Conservation (phyloP, 768 basidiomycete genomes). For the Boletellus emodensis region DNA sequence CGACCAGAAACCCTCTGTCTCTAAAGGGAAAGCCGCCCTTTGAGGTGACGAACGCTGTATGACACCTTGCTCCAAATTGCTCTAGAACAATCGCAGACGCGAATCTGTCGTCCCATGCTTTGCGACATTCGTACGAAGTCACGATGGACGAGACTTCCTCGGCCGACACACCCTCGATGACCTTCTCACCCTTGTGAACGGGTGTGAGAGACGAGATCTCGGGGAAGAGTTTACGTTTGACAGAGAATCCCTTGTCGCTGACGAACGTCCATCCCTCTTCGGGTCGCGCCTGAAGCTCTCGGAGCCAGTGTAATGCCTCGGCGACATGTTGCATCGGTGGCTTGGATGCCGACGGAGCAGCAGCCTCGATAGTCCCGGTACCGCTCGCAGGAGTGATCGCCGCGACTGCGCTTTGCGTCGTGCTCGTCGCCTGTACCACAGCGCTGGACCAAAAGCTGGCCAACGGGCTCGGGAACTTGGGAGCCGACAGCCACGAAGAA, state of each 20-base stretch:
- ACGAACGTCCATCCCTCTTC: constrained; percentile 72
- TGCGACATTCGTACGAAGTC: constrained; percentile 64
- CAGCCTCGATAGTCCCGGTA: constrained; percentile 34
- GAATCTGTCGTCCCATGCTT: constrained; percentile 84
- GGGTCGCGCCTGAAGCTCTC: constrained; percentile 59
- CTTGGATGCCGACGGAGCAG: constrained; percentile 51
- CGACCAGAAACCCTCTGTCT: constrained; percentile 80
- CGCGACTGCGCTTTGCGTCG: constrained; percentile 75
- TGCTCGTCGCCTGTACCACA: constrained; percentile 66
- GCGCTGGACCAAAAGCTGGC: constrained; percentile 70
- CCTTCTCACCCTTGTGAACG: constrained; percentile 83
- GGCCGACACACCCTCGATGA: constrained; percentile 90
- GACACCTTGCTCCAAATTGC: constrained; percentile 69
- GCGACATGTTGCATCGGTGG: constrained; percentile 77
- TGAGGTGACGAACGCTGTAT: constrained; percentile 66
- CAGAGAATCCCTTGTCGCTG: constrained; percentile 68
- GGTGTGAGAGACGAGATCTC: constrained; percentile 79
- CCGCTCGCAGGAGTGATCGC: constrained; percentile 59
- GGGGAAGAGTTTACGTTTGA: constrained; percentile 71
- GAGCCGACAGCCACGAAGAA: constrained; percentile 53
- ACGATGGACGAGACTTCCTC: constrained; percentile 83
- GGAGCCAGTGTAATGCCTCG: constrained; percentile 77
- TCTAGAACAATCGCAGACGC: constrained; percentile 68
- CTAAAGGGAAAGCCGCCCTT: constrained; percentile 89
- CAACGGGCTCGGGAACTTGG: constrained; percentile 66